phyloP scores from a whole-genome alignment of 345 rosid species.

The Gossypium turneri region DNA sequence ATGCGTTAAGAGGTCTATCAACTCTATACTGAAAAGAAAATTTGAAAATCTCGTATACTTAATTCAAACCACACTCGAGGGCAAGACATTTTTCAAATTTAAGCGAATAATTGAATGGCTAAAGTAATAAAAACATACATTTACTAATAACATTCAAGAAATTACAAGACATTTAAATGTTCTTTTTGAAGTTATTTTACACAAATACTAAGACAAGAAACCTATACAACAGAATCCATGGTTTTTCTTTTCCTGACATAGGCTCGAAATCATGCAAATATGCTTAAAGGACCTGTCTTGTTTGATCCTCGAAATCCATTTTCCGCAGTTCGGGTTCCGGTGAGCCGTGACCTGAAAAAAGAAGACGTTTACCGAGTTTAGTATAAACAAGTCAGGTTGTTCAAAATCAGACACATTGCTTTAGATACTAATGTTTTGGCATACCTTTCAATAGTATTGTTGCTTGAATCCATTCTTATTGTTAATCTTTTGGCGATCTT shows the following conservation, averaged over 20 bases:
- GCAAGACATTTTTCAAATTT: no score
- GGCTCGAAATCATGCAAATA: conserved; percentile 40
- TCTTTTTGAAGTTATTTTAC: neutral
- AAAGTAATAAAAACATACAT: no score
- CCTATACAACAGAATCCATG: conserved; percentile 1
- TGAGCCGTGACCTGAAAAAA: conserved; percentile 55
- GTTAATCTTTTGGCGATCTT: conserved; percentile 67
- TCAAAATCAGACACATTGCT: neutral
- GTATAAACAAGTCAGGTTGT: neutral
- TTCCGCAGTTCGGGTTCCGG: conserved; percentile 49
- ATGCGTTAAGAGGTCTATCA: no score
- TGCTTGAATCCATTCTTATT: conserved; percentile 50
- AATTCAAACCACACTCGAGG: no score
- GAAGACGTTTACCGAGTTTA: neutral
- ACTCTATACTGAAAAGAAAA: no score
- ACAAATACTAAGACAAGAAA: neutral
- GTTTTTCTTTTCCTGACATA: neutral
- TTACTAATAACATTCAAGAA: neutral
- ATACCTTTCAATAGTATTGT: conserved; percentile 56
- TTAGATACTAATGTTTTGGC: conserved; percentile 5
- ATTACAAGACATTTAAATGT: neutral
- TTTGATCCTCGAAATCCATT: conserved; percentile 58
- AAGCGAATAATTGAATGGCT: no score
- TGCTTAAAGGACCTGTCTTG: conserved; percentile 74
- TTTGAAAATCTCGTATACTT: no score